These are phyloP conservation scores for Sordariomycetes sp. DNA, from an alignment of 2,329 filamentous ascomycete genomes.

Conservation along the genomic window DNA sequence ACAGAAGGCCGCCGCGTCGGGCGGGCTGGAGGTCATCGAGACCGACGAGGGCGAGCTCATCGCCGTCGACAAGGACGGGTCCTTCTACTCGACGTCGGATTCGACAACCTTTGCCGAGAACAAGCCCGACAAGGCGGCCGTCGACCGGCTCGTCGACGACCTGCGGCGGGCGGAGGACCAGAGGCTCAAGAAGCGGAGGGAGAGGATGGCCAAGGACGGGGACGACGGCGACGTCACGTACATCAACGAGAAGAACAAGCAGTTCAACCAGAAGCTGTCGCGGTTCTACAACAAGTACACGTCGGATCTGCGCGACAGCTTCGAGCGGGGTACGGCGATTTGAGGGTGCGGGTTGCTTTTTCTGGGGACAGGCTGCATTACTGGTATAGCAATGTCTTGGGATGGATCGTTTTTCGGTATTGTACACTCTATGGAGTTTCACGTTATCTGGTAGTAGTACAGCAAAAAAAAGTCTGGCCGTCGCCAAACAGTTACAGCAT, in stretches of 20 bases:
- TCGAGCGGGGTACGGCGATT: conserved; percentile 95
- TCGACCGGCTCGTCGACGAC: conserved; percentile 81
- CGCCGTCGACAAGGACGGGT: conserved; percentile 82
- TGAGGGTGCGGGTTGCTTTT: conserved; percentile 22
- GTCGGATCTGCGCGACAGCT: conserved; percentile 90
- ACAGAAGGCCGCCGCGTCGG: conserved; percentile 72
- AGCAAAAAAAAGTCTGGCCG: conserved; percentile 1
- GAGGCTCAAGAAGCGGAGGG: conserved; percentile 74
- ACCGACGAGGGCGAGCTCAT: conserved; percentile 92
- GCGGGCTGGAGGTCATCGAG: conserved; percentile 86
- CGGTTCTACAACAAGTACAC: conserved; percentile 99
- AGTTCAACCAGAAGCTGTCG: conserved; percentile 95
- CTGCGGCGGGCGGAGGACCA: conserved; percentile 81
- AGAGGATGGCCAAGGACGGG: conserved; percentile 65
- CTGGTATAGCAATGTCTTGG: background rate
- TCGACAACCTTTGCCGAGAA: conserved; percentile 73
- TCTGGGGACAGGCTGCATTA: background rate
- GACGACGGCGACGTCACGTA: conserved; percentile 91
- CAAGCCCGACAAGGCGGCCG: conserved; percentile 74
- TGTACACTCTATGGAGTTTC: conserved; percentile 19
- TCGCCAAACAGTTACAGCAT: conserved; percentile 55
- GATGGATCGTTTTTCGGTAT: conserved; percentile 1
- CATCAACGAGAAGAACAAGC: conserved; percentile 99
- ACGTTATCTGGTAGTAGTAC: background rate
- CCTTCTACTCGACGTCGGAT: conserved; percentile 83